Evolutionary conservation across 2,329 filamentous ascomycete genomes (phyloP), one percentile per base, ranked within the genome.

Genomic region (Fusarium pininemorale): DNA sequence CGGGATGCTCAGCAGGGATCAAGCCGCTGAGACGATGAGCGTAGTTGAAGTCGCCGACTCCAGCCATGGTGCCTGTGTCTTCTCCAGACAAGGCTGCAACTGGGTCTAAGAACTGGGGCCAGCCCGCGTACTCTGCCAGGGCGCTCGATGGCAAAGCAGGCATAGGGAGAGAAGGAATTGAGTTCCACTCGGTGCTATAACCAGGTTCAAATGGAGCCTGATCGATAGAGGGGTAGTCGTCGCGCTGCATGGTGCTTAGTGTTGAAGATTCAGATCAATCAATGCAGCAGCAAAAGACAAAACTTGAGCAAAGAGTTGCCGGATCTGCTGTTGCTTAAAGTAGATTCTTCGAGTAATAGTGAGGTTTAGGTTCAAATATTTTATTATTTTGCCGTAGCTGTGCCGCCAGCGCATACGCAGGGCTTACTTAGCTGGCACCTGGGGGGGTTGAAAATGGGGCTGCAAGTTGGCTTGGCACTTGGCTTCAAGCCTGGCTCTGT

Each of bases 301-400:
- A 22, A 12, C 9, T 48, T 22, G 20, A 22, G 10, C 13, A 11
- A 48, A 48, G 2, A 6, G 9, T 6, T 7, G 26, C 6, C 14
- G 14, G 0, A 16, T 48, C 4, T 16, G 14, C 45, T 48, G 20
- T 28, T 30, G 1, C 22, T 22, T 5, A 30, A 22, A 22, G 3
- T 8, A 6, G 1, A 30, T 48, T 22, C 22, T 0, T 22, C 6
- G 6, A 14, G 45, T 20, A 14, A 5, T 3, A 16, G 20, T 11
- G 3, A 1, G 7, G 3, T 3, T 2, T 16, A 48, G 14, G 7
- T 16, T 16, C 4, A 12, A 16, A 6, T n/a, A 1, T n/a, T 0
- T n/a, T 6, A 30, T n/a, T 6, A 6, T 2, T n/a, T n/a, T 6
- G 10, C 4, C 6, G 10, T 3, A 3, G 14, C 11, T 30, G 3